These are phyloP conservation scores for Podospora didyma DNA, from an alignment of 495 filamentous ascomycete genomes.

Conservation along the genomic window DNA sequence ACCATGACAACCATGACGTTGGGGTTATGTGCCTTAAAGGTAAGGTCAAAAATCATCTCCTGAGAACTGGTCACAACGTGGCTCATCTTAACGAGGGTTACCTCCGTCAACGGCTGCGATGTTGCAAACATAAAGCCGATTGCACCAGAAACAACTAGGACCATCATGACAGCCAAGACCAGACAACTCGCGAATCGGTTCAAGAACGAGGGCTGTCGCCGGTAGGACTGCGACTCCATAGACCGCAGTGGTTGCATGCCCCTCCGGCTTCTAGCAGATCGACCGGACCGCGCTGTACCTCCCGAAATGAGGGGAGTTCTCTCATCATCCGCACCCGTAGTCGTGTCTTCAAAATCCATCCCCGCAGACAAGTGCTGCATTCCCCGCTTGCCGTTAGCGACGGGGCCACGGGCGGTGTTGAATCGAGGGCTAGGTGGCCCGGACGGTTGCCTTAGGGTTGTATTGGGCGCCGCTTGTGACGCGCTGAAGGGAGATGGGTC, in stretches of 20 bases:
- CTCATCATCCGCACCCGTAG: conserved; percentile 79
- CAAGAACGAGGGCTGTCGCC: conserved; percentile 55
- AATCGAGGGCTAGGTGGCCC: conserved; percentile 53
- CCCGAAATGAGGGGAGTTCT: conserved; percentile 69
- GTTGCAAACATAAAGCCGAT: conserved; percentile 85
- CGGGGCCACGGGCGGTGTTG: conserved; percentile 19
- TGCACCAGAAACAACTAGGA: conserved; percentile 72
- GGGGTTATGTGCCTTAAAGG: conserved; percentile 84
- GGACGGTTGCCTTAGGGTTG: conserved; percentile 54
- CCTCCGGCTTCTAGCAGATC: conserved; percentile 58
- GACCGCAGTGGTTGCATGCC: conserved; percentile 58
- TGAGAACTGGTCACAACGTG: conserved; percentile 92
- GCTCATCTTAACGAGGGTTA: conserved; percentile 70
- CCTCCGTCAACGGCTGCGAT: conserved; percentile 78
- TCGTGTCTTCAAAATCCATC: conserved; percentile 53
- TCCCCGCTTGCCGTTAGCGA: conserved; percentile 20
- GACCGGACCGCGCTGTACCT: conserved; percentile 48
- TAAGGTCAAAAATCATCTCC: conserved; percentile 91
- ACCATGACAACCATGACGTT: conserved; percentile 85
- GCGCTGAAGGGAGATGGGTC: conserved; percentile 64
- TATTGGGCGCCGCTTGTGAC: conserved; percentile 35
- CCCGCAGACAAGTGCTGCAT: conserved; percentile 28
- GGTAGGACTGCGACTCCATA: conserved; percentile 69
- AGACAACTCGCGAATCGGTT: conserved; percentile 76
- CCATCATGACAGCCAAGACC: conserved; percentile 66